A percentile compares a stretch with the other conserved stretches of the same genome.
phyloP scores from a whole-genome alignment of 768 basidiomycete genomes.

The Neoboletus magnificus region DNA sequence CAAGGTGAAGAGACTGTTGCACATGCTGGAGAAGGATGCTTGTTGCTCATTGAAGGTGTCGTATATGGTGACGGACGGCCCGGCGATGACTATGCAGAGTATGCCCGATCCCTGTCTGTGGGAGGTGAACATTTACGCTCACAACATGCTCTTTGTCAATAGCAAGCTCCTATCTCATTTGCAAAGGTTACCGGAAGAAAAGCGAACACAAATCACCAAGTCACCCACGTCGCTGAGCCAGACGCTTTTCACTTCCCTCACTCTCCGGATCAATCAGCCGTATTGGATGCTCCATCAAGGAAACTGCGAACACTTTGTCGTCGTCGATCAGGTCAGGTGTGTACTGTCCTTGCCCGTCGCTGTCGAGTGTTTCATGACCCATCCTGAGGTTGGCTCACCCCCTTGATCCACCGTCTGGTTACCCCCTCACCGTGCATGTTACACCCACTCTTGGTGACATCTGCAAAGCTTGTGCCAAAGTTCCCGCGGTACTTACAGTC shows the following conservation, averaged over 20 bases:
- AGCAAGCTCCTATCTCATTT: constrained; percentile 50
- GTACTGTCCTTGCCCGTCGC: background rate
- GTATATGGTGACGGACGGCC: constrained; percentile 54
- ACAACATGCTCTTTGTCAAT: background rate
- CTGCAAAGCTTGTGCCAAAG: constrained; percentile 68
- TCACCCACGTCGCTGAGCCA: constrained; percentile 44
- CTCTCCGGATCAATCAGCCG: constrained; percentile 65
- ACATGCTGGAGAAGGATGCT: constrained; percentile 34
- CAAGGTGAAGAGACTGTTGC: background rate
- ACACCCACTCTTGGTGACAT: constrained; percentile 58
- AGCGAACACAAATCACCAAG: constrained; percentile 32
- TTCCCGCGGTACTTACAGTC: constrained; percentile 66
- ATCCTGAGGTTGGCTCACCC: constrained; percentile 52
- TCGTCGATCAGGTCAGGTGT: constrained; percentile 71
- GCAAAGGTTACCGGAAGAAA: constrained; percentile 31
- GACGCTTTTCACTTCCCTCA: constrained; percentile 50
- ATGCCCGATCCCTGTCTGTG: constrained; percentile 20
- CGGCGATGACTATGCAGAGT: constrained; percentile 57
- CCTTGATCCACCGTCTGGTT: constrained; percentile 53
- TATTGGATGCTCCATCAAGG: constrained; percentile 83
- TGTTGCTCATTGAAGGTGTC: constrained; percentile 60
- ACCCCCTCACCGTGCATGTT: constrained; percentile 65
- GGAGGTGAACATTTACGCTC: background rate
- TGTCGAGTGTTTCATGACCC: constrained; percentile 5
- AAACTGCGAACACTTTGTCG: constrained; percentile 77